Evolutionary conservation across 2,329 filamentous ascomycete species (phyloP).

Genomic region (Chaetomiaceae sp.): DNA sequence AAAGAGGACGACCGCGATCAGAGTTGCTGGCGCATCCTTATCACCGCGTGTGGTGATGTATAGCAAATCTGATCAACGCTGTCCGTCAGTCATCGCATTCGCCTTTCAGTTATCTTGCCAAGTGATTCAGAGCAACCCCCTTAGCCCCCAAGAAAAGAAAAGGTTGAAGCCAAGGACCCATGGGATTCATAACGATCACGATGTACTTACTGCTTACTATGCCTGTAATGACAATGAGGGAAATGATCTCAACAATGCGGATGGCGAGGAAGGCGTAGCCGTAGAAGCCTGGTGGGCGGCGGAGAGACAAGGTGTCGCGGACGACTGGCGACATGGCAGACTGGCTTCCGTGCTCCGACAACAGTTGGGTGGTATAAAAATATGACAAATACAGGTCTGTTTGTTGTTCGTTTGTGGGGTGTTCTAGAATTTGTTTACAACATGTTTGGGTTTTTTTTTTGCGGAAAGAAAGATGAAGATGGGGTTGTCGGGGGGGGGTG

Average conservation of each 20-base stretch:
- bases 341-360: not conserved
- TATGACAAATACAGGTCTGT: not conserved
- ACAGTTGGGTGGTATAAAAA: too few species aligned
- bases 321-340: not conserved
- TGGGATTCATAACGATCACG: too few species aligned
- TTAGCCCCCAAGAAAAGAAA: too few species aligned
- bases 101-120: too few species aligned
- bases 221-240: slow-evolving; percentile 73
- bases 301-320: slow-evolving; percentile 59
- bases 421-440: not conserved
- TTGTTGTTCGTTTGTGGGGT: not conserved
- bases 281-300: slow-evolving; percentile 30
- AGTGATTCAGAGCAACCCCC: too few species aligned
- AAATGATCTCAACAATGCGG: slow-evolving; percentile 65
- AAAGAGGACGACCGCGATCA: slow-evolving; percentile 74
- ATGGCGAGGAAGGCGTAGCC: slow-evolving; percentile 74
- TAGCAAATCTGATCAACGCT: slow-evolving; percentile 73
- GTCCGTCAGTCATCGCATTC: too few species aligned
- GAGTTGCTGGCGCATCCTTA: slow-evolving; percentile 64
- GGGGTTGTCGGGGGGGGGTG: not conserved
- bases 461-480: not conserved
- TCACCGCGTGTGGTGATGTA: slow-evolving; percentile 65
- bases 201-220: slow-evolving; percentile 58
- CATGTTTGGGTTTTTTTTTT: not conserved
- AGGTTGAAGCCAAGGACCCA: too few species aligned